These are phyloP conservation scores for Eimeria falciformis DNA, from an alignment of 169 alveolate genomes.

Conservation along the genomic window DNA sequence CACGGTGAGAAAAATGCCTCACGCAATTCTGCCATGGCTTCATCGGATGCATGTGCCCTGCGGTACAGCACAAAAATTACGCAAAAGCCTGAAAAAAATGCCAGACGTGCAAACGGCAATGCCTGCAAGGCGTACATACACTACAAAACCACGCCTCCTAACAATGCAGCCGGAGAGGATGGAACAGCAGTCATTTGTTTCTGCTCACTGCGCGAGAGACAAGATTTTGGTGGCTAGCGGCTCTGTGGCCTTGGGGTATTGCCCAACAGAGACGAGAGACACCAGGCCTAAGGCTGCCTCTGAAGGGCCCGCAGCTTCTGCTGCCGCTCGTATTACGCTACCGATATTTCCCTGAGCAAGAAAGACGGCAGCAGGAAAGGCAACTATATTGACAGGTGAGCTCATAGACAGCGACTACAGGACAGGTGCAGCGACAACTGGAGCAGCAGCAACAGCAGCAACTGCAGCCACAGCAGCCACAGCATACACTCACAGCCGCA, in stretches of 20 bases:
- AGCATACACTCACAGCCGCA: too few species aligned
- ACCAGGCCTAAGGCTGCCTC: not conserved
- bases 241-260: not conserved
- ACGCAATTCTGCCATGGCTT: not conserved
- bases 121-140: not conserved
- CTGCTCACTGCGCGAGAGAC: constrained; percentile 18
- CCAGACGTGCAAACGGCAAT: too few species aligned
- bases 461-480: too few species aligned
- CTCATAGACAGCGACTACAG: too few species aligned
- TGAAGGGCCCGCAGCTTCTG: not conserved
- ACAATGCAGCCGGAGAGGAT: not conserved
- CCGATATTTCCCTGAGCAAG: constrained; percentile 45
- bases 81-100: too few species aligned
- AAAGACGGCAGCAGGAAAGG: not conserved
- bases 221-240: not conserved
- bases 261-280: not conserved
- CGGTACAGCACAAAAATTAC: too few species aligned
- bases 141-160: not conserved
- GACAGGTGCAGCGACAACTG: too few species aligned
- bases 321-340: constrained; percentile 19
- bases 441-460: too few species aligned
- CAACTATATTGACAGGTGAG: too few species aligned
- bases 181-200: not conserved
- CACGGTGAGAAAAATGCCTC: not conserved
- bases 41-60: not conserved